Conservation (phyloP, 140 eudicot genomes). For the Flaveria floridana region DNA sequence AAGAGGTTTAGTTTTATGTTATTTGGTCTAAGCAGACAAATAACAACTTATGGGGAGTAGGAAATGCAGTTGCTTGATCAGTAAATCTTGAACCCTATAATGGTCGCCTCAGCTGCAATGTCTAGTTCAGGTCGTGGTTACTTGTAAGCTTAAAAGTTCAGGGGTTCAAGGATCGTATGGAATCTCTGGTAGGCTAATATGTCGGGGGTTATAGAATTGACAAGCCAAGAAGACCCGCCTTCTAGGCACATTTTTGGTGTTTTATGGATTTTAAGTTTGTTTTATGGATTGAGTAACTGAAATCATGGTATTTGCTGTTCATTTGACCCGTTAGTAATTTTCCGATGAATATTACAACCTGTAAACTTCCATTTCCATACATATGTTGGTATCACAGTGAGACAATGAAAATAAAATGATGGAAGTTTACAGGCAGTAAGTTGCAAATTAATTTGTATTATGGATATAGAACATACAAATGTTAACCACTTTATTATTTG, state of each 20-base stretch:
- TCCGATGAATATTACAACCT: background rate
- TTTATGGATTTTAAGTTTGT: conserved; percentile 16
- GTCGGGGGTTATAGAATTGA: conserved; percentile 19
- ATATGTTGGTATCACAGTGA: too few relatives aligned
- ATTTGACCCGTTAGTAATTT: background rate
- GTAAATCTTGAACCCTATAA: conserved; percentile 1
- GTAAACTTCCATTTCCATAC: too few relatives aligned
- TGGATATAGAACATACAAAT: background rate
- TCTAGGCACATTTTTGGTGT: conserved; percentile 27
- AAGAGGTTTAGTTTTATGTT: background rate
- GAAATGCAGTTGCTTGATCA: conserved; percentile 17
- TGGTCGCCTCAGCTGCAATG: background rate
- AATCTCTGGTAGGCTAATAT: background rate
- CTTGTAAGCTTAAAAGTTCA: background rate
- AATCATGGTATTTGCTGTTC: conserved; percentile 16
- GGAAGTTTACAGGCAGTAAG: background rate
- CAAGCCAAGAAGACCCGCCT: conserved; percentile 20
- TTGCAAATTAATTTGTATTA: background rate
- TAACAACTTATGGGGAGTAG: conserved; percentile 13
- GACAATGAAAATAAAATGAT: too few relatives aligned
- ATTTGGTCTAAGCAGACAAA: conserved; percentile 33
- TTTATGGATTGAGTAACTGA: conserved; percentile 19
- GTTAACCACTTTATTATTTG: background rate
- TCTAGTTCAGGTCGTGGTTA: conserved; percentile 9
- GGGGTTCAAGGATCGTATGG: conserved; percentile 9